Base-by-base conservation (phyloP, 75 land plant species). In the Cupressus sempervirens region DNA sequence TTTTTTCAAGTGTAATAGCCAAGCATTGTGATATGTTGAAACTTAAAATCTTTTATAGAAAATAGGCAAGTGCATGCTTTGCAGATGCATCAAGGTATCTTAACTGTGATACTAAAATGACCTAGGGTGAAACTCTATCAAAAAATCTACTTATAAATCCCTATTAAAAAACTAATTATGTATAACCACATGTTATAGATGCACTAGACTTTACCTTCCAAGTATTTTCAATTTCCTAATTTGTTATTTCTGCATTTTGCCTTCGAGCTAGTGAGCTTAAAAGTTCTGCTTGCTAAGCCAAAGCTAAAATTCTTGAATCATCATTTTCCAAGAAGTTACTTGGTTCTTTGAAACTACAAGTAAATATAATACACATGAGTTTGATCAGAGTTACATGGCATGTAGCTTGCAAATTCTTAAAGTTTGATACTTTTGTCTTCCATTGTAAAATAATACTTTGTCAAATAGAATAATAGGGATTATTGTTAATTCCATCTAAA, bases 221-320 rank as follows among this genome's bases (percentile, higher is more conserved):
- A 38, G 91, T 90, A 87, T 87, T 88, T 83, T 94, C 93, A 79
- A 87, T 87, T 50, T 91, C 89, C 81, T 88, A 84, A 23, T 92
- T 89, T 52, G 89, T 82, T 80, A 85, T 87, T 76, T 92, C 93
- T 68, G 84, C 38, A 83, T 88, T 91, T 23, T 91, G 87, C 88
- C 88, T 92, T 14, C 56, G 11, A 35, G 93, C 91, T 83, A 94
- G 95, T 29, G 93, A 89, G 84, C 91, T 87, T 34, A 94, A 88
- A 40, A 94, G 83, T 75, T 94, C 93, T 77, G 92, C 92, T 91
- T 92, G 95, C 76, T 91, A 90, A 83, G 89, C 81, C 88, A 92
- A 91, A 23, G 92, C 93, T 43, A 46, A 56, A 48, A 94, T 56
- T 87, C 86, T 92, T 73, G 93, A 93, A 75, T 92, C 90, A 86